Percentiles rank a stretch among this genome's conserved stretches.
Conservation (phyloP, 148 eudicot species). For the Amaranthus hypochondriacus region DNA sequence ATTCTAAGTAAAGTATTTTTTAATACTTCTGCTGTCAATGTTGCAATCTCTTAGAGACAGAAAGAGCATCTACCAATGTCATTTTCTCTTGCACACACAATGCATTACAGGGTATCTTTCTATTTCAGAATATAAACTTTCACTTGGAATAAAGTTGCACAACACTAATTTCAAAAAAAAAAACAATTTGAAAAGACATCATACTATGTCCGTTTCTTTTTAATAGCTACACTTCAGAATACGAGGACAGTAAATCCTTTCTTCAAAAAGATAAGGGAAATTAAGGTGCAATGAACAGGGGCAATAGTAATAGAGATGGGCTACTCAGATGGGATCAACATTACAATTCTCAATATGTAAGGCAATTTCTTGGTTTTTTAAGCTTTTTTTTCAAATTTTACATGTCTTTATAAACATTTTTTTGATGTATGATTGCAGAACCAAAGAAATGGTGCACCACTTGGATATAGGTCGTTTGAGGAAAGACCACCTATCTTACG, state of each 20-base stretch:
- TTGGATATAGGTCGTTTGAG: slow-evolving; percentile 16
- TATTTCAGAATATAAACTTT: slow-evolving; percentile 12
- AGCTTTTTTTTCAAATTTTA: neutral
- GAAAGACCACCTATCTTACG: slow-evolving; percentile 12
- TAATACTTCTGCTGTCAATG: neutral
- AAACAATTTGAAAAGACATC: neutral
- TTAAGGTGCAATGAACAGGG: slow-evolving; percentile 9
- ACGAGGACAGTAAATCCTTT: slow-evolving; percentile 8
- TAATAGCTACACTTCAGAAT: neutral
- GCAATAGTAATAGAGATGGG: neutral
- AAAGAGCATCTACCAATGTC: slow-evolving; percentile 11
- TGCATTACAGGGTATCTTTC: slow-evolving; percentile 15
- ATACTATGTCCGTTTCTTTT: no score
- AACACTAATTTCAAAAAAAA: neutral
- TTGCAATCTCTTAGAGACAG: no score
- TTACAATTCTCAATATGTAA: slow-evolving; percentile 16
- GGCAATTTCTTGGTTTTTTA: neutral
- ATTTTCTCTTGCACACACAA: slow-evolving; percentile 2
- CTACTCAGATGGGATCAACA: slow-evolving; percentile 15
- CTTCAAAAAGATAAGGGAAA: no score
- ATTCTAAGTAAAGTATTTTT: no score
- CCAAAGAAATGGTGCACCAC: neutral
- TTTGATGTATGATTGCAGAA: slow-evolving; percentile 17
- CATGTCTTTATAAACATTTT: neutral
- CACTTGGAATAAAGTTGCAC: neutral